Evolutionary conservation across 2,329 filamentous ascomycete species (phyloP), one percentile per base, ranked within the genome.

Genomic region (Pseudogymnoascus destructans): DNA sequence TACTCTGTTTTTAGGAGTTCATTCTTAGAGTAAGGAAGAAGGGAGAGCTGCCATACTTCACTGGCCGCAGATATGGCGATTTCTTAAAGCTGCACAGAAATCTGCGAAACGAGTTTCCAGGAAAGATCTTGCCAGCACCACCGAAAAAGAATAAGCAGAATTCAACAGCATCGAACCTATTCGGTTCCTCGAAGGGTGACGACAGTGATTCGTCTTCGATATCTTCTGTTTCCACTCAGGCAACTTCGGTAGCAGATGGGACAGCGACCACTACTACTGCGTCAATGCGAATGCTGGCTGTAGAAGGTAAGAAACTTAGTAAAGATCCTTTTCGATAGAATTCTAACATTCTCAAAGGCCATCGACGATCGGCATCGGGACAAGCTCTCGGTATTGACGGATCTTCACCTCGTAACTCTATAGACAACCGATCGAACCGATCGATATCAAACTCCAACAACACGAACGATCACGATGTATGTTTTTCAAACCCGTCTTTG

Each of bases 101-200:
- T 63, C 72, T 98, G 61, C 84, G 87, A 33, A 81, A 84, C 10
- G 93, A 98, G 71, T 77, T 97, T 58, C 93, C 93, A 0, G 93
- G 93, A 15, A 95, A 95, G 67, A 81, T 95, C 5, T 77, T 98
- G 2, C 88, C 91, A 9, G 82, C 89, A 0, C 74, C 97, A 55
- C 93, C 93, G 0, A 85, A 85, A 69, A 97, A 97, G 79, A 96
- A 96, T 71, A 95, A 92, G 71, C 80, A 84, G 17, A 84, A 85
- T 63, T 85, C 84, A 1, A 84, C 85, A 2, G 75, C 86, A 5
- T 77, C 80, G 1, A 76, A 75, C 23, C 69, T 86, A 19, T 72
- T 85, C 9, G 71, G 74, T 25, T 70, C 73, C 9, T 67, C 81
- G 61, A 75, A 70, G 54, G 79, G 78, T 19, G 79, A 77, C 30